Percentiles rank a stretch among this genome's conserved stretches.
Evolutionary conservation across 352 stramenopile species (phyloP).

Genomic region (Phytophthora litchii): DNA sequence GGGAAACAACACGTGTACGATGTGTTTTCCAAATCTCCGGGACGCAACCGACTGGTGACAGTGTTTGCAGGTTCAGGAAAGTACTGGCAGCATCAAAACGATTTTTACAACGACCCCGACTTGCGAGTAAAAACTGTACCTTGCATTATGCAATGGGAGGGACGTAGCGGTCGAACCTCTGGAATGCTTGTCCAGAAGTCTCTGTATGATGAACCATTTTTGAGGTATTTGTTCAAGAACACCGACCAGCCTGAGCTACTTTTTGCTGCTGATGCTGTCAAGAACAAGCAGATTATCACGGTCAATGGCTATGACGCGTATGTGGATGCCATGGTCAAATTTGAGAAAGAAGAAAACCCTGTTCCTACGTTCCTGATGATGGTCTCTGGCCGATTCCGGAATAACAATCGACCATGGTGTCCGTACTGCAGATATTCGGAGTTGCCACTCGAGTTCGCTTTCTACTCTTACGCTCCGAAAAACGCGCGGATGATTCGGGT

Average conservation of each 20-base stretch:
- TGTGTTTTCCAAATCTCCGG: slow-evolving; percentile 60
- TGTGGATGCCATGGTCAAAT: slow-evolving; percentile 36
- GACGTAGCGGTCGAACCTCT: slow-evolving; percentile 36
- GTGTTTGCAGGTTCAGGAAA: slow-evolving; percentile 54
- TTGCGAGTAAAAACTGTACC: slow-evolving; percentile 49
- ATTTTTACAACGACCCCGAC: slow-evolving; percentile 48
- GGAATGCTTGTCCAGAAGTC: slow-evolving; percentile 42
- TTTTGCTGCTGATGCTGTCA: slow-evolving; percentile 23
- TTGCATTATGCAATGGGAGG: slow-evolving; percentile 50
- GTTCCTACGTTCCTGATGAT: slow-evolving; percentile 69
- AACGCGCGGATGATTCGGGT: slow-evolving; percentile 63
- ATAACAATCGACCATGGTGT: slow-evolving; percentile 83
- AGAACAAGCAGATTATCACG: slow-evolving; percentile 42
- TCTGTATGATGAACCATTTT: slow-evolving; percentile 46
- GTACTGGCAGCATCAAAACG: slow-evolving; percentile 54
- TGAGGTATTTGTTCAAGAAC: slow-evolving; percentile 57
- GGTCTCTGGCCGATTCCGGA: slow-evolving; percentile 61
- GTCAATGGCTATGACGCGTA: slow-evolving; percentile 44
- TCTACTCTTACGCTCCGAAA: slow-evolving; percentile 70
- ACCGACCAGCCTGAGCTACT: slow-evolving; percentile 37
- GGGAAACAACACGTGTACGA: slow-evolving; percentile 62
- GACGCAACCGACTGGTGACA: slow-evolving; percentile 59
- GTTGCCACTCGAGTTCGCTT: slow-evolving; percentile 71
- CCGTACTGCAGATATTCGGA: slow-evolving; percentile 83
- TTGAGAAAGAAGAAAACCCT: slow-evolving; percentile 40